phyloP scores from a whole-genome alignment of 2,329 filamentous ascomycete species.

The Cladosporium sp. region DNA sequence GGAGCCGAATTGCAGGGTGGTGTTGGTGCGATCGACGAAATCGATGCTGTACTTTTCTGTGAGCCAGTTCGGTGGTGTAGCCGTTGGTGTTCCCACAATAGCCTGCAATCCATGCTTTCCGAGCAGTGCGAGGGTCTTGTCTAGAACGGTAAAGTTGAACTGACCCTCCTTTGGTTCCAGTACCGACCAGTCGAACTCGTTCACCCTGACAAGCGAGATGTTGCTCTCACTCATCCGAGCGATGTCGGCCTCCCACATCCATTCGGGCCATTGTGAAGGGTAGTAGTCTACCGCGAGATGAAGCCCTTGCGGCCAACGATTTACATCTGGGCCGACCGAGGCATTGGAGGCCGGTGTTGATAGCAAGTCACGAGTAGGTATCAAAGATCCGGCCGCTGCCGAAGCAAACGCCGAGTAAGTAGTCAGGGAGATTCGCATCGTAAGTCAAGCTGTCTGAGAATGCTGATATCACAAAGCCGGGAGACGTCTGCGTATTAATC shows the following conservation, averaged over 20 bases:
- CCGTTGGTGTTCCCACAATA: conserved; percentile 20
- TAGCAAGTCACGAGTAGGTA: not conserved
- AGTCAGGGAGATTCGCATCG: no score
- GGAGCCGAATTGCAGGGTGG: conserved; percentile 19
- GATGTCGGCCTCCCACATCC: conserved; percentile 22
- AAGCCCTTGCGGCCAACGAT: conserved; percentile 17
- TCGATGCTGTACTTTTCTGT: conserved; percentile 19
- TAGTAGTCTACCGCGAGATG: conserved; percentile 22
- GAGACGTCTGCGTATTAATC: no score
- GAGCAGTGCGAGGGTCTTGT: conserved; percentile 17
- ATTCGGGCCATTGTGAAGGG: conserved; percentile 23
- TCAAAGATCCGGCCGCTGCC: not conserved
- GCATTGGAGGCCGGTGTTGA: not conserved
- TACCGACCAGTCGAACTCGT: conserved; percentile 22
- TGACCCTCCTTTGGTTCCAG: conserved; percentile 19
- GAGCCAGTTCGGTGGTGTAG: conserved; percentile 22
- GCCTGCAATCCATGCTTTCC: conserved; percentile 19
- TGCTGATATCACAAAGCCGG: no score
- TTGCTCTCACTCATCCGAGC: conserved; percentile 19
- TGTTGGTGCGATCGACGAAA: conserved; percentile 21
- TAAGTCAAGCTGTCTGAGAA: no score
- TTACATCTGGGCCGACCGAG: conserved; percentile 6
- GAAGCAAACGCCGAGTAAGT: no score
- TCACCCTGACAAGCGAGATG: conserved; percentile 19
- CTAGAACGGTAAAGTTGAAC: conserved; percentile 22